phyloP scores from a whole-genome alignment of 768 basidiomycete species.

The Trametes elegans region DNA sequence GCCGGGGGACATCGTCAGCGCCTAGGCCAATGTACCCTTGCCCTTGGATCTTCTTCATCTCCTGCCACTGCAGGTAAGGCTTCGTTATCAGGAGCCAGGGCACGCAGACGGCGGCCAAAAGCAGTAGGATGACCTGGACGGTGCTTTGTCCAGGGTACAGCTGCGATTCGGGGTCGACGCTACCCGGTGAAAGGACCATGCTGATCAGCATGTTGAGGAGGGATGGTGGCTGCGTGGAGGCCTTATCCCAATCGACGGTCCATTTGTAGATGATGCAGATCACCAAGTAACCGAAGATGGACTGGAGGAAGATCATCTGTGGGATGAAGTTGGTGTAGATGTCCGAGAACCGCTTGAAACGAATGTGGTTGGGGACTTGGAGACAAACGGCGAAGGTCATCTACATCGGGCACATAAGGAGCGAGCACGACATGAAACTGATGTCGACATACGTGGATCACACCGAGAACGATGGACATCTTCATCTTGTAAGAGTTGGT shows the following conservation, averaged over 20 bases:
- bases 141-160: conserved; percentile 87
- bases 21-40: conserved; percentile 81
- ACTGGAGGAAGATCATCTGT: conserved; percentile 95
- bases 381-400: conserved; percentile 99
- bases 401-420: conserved; percentile 41
- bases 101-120: conserved; percentile 82
- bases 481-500: conserved; percentile 99
- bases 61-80: conserved; percentile 89
- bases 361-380: conserved; percentile 93
- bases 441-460: conserved; percentile 75
- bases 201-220: conserved; percentile 93
- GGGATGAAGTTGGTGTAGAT: conserved; percentile 96
- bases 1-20: conserved; percentile 52
- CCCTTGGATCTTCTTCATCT: conserved; percentile 77
- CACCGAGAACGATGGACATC: conserved; percentile 95
- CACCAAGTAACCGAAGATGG: conserved; percentile 96
- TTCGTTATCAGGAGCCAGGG: conserved; percentile 94
- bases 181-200: conserved; percentile 94
- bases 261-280: conserved; percentile 97
- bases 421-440: neutral
- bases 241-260: conserved; percentile 85
- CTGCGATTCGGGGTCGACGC: conserved; percentile 61
- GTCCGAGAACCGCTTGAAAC: conserved; percentile 82
- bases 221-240: conserved; percentile 73
- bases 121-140: conserved; percentile 76